phyloP scores from a whole-genome alignment of 768 basidiomycete genomes.

The Rhodotorula babjevae region DNA sequence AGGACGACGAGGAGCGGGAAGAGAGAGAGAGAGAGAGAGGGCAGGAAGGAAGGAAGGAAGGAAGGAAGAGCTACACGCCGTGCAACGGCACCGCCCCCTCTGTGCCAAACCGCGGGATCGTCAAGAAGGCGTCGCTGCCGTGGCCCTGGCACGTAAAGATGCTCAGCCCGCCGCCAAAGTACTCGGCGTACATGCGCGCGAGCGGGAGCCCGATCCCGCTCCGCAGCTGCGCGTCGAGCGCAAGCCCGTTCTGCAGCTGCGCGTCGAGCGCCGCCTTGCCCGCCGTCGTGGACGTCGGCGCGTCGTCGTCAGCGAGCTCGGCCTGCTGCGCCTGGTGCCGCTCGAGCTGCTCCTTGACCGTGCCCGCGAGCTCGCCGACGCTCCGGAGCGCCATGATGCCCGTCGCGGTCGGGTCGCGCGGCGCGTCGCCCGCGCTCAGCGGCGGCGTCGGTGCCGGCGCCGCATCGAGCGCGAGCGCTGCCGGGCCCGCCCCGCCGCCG shows the following conservation, averaged over 20 bases:
- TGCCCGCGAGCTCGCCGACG: slow-evolving; percentile 58
- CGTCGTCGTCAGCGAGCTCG: slow-evolving; percentile 1
- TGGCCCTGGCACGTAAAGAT: slow-evolving; percentile 34
- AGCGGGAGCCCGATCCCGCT: slow-evolving; percentile 39
- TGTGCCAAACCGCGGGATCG: slow-evolving; percentile 29
- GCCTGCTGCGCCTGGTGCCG: background rate
- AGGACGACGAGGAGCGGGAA: too few species aligned
- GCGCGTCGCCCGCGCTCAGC: background rate
- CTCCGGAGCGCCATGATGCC: slow-evolving; percentile 59
- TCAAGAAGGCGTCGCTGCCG: slow-evolving; percentile 36
- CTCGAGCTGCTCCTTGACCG: slow-evolving; percentile 71
- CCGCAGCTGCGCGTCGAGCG: slow-evolving; percentile 26
- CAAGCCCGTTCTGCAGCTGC: too few species aligned
- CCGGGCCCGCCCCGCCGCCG: background rate
- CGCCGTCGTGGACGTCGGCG: background rate
- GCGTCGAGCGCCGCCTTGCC: background rate
- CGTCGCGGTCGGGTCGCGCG: slow-evolving; percentile 57
- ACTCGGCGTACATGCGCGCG: slow-evolving; percentile 40
- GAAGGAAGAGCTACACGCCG: background rate
- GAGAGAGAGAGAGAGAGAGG: too few species aligned
- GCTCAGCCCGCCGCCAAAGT: slow-evolving; percentile 22
- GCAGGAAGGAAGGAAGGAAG: too few species aligned
- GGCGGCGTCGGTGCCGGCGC: slow-evolving; percentile 36
- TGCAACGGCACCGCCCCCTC: background rate
- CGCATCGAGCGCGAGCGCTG: slow-evolving; percentile 47